Base-by-base conservation (phyloP, 192 early-diverging fungal genomes). In the Rhizophagus sp. region DNA sequence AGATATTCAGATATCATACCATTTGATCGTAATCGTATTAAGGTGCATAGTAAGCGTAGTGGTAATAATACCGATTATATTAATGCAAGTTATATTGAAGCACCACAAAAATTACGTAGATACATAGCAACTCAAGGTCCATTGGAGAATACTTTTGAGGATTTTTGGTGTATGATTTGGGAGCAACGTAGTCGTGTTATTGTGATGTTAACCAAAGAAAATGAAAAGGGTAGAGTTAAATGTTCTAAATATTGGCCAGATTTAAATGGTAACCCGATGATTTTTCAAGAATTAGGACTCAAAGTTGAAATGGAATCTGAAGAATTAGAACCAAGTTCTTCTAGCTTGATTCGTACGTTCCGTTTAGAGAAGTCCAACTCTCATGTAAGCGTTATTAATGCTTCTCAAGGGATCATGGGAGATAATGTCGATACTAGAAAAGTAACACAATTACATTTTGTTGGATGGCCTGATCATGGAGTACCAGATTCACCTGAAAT, bases 71-170 rank as follows among this genome's bases (percentile, higher is more conserved):
- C 49, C 49, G 93, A 95, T 83, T 95, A 93, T 80, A 94, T 97
- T 80, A 97, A 97, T 85, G 96, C 96, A 50, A 92, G 91, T 71
- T 91, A 87, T 69, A 80, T 96, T 10, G 72, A 80, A 8, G 87
- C 85, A 67, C 87, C 85, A 52, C 79, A 79, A 47, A 85, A 85
- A 5, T 82, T 87, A 30, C 52, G 70, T 22, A 11, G 79, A 36
- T 98, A 96, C 79, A 97, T 97, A 83, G 91, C 91, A 1, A 89
- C 94, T 12, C 97, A 98, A 84, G 97, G 95, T 7, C 96, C 97
- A 19, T 76, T 96, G 63, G 85, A 84, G 3, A 84, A 82, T 19
- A 97, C 96, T 0, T 81, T 90, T 41, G 82, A 82, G 64, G 96
- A 97, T 81, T 97, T 98, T 84, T 98, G 97, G 97, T 86, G 87